phyloP scores from a whole-genome alignment of 148 eudicot genomes.

The Polygonum aviculare region DNA sequence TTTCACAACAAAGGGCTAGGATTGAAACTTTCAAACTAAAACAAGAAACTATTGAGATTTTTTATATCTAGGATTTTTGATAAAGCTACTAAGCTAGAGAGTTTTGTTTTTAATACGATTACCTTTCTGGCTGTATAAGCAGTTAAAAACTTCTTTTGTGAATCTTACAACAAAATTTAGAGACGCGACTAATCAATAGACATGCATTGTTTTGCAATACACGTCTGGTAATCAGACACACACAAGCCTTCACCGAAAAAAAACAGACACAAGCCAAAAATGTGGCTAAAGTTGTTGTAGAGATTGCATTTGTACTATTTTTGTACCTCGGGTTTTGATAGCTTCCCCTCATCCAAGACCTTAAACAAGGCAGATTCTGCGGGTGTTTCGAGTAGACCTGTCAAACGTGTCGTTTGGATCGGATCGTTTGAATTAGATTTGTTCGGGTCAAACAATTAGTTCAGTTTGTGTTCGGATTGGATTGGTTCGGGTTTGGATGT shows the following conservation, averaged over 20 bases:
- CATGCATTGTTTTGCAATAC: too few relatives aligned
- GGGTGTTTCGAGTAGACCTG: constrained; percentile 60
- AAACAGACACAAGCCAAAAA: neutral
- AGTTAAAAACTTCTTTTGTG: constrained; percentile 54
- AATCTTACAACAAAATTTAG: constrained; percentile 43
- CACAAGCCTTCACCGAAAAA: neutral
- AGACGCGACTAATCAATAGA: neutral
- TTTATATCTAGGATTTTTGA: too few relatives aligned
- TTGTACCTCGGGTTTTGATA: constrained; percentile 75
- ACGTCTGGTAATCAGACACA: neutral
- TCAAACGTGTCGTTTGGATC: too few relatives aligned
- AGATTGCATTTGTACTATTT: neutral
- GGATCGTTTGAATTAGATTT: too few relatives aligned
- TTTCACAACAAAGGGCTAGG: neutral
- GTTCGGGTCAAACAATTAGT: too few relatives aligned
- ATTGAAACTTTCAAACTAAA: neutral
- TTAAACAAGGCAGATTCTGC: constrained; percentile 91
- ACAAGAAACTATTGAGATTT: too few relatives aligned
- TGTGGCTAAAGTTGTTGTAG: neutral
- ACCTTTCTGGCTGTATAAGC: constrained; percentile 85
- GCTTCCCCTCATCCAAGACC: constrained; percentile 82
- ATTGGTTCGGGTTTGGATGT: too few relatives aligned
- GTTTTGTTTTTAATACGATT: neutral
- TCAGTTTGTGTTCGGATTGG: too few relatives aligned
- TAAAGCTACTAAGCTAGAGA: too few relatives aligned